These are phyloP conservation scores for Coniochaeta sp. DNA, from an alignment of 2,329 filamentous ascomycete species.

Conservation along the genomic window DNA sequence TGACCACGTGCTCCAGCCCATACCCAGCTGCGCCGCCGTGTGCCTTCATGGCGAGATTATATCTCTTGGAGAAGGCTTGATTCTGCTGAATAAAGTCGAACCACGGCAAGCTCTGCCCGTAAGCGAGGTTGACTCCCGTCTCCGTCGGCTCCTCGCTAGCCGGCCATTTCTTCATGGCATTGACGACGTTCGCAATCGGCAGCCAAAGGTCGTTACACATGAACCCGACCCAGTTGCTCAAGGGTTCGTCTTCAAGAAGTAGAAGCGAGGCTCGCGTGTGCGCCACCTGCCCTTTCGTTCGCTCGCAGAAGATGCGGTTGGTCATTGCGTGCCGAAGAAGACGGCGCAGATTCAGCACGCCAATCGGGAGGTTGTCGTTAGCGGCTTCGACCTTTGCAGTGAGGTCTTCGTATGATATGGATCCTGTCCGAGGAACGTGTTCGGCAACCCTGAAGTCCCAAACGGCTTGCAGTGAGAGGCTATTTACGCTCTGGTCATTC, in stretches of 20 bases:
- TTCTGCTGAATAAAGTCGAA: constrained; percentile 20
- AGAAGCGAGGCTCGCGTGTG: constrained; percentile 25
- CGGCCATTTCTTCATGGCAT: constrained; percentile 27
- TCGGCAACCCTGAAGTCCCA: constrained; percentile 22
- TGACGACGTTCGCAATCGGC: constrained; percentile 20
- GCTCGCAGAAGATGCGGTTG: constrained; percentile 32
- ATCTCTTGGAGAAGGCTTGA: constrained; percentile 8
- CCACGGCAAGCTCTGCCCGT: neutral
- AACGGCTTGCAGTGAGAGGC: constrained; percentile 21
- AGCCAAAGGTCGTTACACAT: constrained; percentile 17
- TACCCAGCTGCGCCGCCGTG: constrained; percentile 14
- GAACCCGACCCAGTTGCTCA: constrained; percentile 23
- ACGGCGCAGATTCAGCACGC: constrained; percentile 21
- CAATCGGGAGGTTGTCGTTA: constrained; percentile 4
- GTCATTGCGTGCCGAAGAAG: constrained; percentile 28
- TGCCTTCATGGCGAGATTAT: constrained; percentile 23
- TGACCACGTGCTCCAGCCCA: constrained; percentile 11
- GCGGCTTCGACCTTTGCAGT: constrained; percentile 10
- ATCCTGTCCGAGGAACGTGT: constrained; percentile 17
- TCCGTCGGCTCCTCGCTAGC: constrained; percentile 13
- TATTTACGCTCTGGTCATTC: constrained; percentile 14
- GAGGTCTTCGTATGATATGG: constrained; percentile 20
- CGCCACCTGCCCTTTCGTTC: constrained; percentile 24
- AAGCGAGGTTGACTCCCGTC: neutral
- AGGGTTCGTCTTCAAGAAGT: constrained; percentile 18